Evolutionary conservation across 75 land plant genomes (phyloP).

Genomic region (Sequoia sempervirens): DNA sequence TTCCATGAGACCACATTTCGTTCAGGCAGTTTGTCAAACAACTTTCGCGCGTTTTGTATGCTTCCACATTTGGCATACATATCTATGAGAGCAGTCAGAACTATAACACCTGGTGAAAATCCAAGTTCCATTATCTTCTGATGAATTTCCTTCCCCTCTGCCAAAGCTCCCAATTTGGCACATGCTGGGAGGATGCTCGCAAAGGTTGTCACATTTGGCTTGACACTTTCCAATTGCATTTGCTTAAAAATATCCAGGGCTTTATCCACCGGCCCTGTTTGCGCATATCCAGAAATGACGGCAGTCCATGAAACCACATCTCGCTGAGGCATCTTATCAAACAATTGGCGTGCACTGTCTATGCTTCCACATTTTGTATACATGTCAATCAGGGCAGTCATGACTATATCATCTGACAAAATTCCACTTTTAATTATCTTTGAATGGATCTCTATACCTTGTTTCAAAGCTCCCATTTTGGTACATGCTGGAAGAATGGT

Average conservation of each 20-base stretch:
- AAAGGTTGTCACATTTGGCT: neutral
- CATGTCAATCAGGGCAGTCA: slow-evolving; percentile 14
- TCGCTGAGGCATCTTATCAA: slow-evolving; percentile 9
- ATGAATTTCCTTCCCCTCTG: slow-evolving; percentile 1
- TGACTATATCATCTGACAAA: neutral
- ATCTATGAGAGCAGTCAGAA: slow-evolving; percentile 9
- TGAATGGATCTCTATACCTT: slow-evolving; percentile 1
- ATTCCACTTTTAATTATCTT: slow-evolving; percentile 8
- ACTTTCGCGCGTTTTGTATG: neutral
- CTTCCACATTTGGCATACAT: slow-evolving; percentile 18
- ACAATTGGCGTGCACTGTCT: slow-evolving; percentile 8
- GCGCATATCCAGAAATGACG: slow-evolving; percentile 16
- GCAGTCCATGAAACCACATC: slow-evolving; percentile 14
- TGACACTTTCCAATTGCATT: slow-evolving; percentile 12
- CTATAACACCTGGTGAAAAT: slow-evolving; percentile 2
- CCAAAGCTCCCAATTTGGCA: slow-evolving; percentile 3
- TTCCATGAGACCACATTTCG: slow-evolving; percentile 13
- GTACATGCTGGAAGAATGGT: slow-evolving; percentile 9
- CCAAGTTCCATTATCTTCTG: neutral
- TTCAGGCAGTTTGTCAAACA: slow-evolving; percentile 7
- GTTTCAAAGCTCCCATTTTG: neutral
- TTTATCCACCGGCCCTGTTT: slow-evolving; percentile 2
- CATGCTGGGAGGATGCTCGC: neutral
- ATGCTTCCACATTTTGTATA: slow-evolving; percentile 13
- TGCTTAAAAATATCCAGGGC: slow-evolving; percentile 2